Percentiles rank a stretch among this genome's conserved stretches.
Conservation (phyloP, 768 basidiomycete species). For the Amanita jacksonii region DNA sequence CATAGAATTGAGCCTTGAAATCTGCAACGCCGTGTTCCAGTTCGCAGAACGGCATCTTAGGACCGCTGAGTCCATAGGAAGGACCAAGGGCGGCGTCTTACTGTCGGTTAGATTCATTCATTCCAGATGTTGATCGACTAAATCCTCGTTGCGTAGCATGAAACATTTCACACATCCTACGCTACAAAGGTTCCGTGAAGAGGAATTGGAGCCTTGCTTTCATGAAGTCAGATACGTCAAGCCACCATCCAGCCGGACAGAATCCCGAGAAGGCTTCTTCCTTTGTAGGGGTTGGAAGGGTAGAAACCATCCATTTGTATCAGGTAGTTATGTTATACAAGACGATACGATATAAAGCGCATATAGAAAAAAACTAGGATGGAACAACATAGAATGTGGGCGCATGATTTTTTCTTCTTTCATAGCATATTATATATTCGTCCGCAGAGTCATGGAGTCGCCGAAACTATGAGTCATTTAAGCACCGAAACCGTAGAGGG, state of each 20-base stretch:
- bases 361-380: neutral
- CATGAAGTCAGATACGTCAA: slow-evolving; percentile 60
- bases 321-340: slow-evolving; percentile 6
- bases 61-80: slow-evolving; percentile 31
- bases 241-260: slow-evolving; percentile 69
- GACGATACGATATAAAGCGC: slow-evolving; percentile 4
- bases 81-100: slow-evolving; percentile 40
- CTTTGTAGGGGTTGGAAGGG: slow-evolving; percentile 69
- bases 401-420: too few species aligned
- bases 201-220: slow-evolving; percentile 56
- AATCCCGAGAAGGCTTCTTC: slow-evolving; percentile 81
- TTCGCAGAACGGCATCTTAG: slow-evolving; percentile 54
- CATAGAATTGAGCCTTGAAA: slow-evolving; percentile 55
- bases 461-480: slow-evolving; percentile 20
- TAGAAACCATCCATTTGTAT: neutral
- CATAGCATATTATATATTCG: neutral
- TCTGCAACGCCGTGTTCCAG: slow-evolving; percentile 63
- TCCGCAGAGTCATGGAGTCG: neutral
- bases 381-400: neutral
- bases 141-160: slow-evolving; percentile 37
- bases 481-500: slow-evolving; percentile 77
- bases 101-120: slow-evolving; percentile 33
- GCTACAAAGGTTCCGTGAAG: slow-evolving; percentile 51
- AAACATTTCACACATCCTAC: slow-evolving; percentile 81
- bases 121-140: slow-evolving; percentile 5